phyloP scores from a whole-genome alignment of 768 basidiomycete species.

The Amanita rubescens region DNA sequence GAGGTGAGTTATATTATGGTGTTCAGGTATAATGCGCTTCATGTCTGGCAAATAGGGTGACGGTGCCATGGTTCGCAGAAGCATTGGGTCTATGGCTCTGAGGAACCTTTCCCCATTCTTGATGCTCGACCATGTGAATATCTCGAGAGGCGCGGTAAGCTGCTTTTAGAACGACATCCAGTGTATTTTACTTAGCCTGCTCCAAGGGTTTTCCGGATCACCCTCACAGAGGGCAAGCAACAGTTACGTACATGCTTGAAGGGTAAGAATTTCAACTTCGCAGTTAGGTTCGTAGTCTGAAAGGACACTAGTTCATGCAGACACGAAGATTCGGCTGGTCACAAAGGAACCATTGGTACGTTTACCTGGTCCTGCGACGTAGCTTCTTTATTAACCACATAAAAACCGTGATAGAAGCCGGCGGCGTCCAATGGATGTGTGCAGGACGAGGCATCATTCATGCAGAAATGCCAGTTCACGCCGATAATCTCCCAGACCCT shows the following conservation, averaged over 20 bases:
- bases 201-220: constrained; percentile 84
- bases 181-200: background rate
- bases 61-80: constrained; percentile 78
- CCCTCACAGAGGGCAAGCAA: constrained; percentile 86
- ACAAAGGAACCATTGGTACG: constrained; percentile 60
- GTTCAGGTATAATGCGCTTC: background rate
- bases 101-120: constrained; percentile 87
- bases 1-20: constrained; percentile 37
- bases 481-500: constrained; percentile 57
- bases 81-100: constrained; percentile 70
- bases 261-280: constrained; percentile 36
- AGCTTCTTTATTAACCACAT: background rate
- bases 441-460: constrained; percentile 77
- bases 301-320: constrained; percentile 41
- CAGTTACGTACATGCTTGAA: constrained; percentile 84
- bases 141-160: constrained; percentile 60
- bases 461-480: constrained; percentile 85
- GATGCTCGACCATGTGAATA: constrained; percentile 81
- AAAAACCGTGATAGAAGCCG: constrained; percentile 49
- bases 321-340: constrained; percentile 91
- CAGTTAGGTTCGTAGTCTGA: background rate
- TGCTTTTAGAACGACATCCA: background rate
- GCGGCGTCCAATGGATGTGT: constrained; percentile 96
- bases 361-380: background rate
- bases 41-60: constrained; percentile 43